Evolutionary conservation across 371 early-diverging fungal species (phyloP).

Genomic region (Mucor saturninus): DNA sequence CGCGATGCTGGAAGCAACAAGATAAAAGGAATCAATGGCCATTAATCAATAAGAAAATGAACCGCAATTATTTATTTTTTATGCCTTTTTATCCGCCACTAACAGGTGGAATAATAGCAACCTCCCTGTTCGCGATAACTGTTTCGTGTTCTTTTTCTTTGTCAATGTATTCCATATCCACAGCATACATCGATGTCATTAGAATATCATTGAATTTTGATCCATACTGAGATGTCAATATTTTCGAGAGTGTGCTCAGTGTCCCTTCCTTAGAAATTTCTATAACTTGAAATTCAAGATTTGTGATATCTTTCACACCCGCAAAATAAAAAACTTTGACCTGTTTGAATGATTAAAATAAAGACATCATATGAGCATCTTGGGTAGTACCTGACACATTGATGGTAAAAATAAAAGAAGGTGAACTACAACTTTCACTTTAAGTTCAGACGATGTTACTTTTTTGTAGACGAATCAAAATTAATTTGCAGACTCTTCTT

Average conservation of each 20-base stretch:
- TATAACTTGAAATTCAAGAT: constrained; percentile 45
- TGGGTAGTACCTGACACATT: too few species aligned
- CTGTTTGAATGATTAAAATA: constrained; percentile 4
- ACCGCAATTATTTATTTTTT: not conserved
- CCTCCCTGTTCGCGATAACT: constrained; percentile 50
- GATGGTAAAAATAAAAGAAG: too few species aligned
- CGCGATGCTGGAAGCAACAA: constrained; percentile 52
- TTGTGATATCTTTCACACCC: constrained; percentile 60
- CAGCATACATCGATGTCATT: constrained; percentile 62
- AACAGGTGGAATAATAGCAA: constrained; percentile 80
- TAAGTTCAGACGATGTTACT: too few species aligned
- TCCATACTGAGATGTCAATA: constrained; percentile 47
- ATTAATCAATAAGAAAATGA: constrained; percentile 15
- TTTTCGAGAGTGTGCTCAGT: constrained; percentile 32
- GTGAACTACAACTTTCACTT: too few species aligned
- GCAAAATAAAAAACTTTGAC: constrained; percentile 69
- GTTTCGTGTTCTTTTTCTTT: constrained; percentile 37
- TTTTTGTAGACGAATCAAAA: too few species aligned
- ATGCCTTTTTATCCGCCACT: constrained; percentile 66
- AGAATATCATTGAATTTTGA: constrained; percentile 43
- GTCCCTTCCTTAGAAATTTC: constrained; percentile 33
- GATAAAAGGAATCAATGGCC: constrained; percentile 31
- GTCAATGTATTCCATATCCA: constrained; percentile 74
- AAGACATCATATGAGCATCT: not conserved
- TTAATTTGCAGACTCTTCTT: too few species aligned